Percentiles rank a stretch among this genome's conserved stretches.
These are phyloP conservation scores for Aspergillus taichungensis DNA, from an alignment of 495 filamentous ascomycete genomes.

Conservation along the genomic window DNA sequence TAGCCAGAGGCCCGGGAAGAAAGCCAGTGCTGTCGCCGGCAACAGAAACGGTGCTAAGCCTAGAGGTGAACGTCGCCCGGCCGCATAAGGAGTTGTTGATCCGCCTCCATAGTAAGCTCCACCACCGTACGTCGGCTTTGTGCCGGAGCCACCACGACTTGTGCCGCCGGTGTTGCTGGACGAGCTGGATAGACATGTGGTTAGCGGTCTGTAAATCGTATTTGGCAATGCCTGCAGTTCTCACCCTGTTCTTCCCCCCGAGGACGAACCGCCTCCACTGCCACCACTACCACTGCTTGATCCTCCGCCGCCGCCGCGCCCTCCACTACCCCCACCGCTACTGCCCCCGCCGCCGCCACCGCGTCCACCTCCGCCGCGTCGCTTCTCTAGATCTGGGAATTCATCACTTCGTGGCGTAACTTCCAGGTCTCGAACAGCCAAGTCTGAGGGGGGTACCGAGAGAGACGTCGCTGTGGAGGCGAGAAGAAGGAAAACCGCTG, in stretches of 20 bases:
- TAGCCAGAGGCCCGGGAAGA: constrained; percentile 56
- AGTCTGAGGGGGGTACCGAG: constrained; percentile 17
- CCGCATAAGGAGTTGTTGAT: constrained; percentile 53
- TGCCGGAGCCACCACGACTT: constrained; percentile 58
- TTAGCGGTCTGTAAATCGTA: not conserved
- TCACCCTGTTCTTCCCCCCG: constrained; percentile 11
- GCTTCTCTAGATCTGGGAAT: constrained; percentile 32
- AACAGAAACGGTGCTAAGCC: constrained; percentile 54
- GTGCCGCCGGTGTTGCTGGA: constrained; percentile 50
- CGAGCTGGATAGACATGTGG: constrained; percentile 5
- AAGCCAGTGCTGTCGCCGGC: constrained; percentile 44
- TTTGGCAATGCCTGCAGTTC: not conserved
- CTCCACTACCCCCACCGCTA: constrained; percentile 17
- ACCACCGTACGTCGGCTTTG: constrained; percentile 51
- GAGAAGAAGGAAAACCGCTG: constrained; percentile 16
- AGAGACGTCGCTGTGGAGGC: constrained; percentile 21
- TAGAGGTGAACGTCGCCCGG: constrained; percentile 48
- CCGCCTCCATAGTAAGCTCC: constrained; percentile 76
- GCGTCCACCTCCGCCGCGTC: constrained; percentile 38
- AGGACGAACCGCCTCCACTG: constrained; percentile 14
- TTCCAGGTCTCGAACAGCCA: constrained; percentile 14
- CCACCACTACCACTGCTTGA: constrained; percentile 16
- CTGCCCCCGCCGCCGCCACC: constrained; percentile 24
- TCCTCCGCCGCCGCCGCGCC: constrained; percentile 17
- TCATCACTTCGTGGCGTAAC: constrained; percentile 7